Percentiles rank a stretch among this genome's conserved stretches.
Conservation (phyloP, 1,139 yeast species). For the Diutina sp. region DNA sequence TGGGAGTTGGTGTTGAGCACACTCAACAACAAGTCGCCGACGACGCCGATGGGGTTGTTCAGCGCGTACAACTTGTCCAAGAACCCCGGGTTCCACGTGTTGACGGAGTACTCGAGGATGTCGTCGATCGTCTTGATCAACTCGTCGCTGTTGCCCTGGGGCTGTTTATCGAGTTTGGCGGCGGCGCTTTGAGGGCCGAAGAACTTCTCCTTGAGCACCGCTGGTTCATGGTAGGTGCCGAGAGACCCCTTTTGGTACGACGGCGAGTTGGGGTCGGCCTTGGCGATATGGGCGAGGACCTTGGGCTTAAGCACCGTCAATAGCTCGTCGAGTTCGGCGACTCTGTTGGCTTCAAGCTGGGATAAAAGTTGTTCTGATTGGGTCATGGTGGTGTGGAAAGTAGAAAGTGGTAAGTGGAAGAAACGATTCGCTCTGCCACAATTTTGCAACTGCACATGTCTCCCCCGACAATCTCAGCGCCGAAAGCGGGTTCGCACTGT, state of each 20-base stretch:
- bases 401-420: not conserved
- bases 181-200: constrained; percentile 1
- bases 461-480: not conserved
- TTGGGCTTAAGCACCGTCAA: constrained; percentile 23
- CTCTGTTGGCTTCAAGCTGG: constrained; percentile 21
- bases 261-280: constrained; percentile 19
- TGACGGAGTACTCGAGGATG: constrained; percentile 57
- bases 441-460: not conserved
- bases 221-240: constrained; percentile 28
- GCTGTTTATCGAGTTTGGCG: constrained; percentile 3
- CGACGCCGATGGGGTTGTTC: constrained; percentile 73
- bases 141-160: constrained; percentile 4
- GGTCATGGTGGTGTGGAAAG: not conserved
- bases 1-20: constrained; percentile 75
- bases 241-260: constrained; percentile 17
- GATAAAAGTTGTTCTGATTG: not conserved
- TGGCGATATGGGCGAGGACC: constrained; percentile 21
- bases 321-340: constrained; percentile 23
- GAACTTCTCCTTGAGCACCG: constrained; percentile 10
- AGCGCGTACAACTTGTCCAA: constrained; percentile 77
- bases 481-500: not conserved
- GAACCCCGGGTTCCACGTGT: constrained; percentile 83
- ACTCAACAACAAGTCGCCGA: constrained; percentile 59
- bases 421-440: not conserved
- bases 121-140: constrained; percentile 40